Base-by-base conservation (phyloP, 257 asterid genomes). In the Voacanga thouarsii region DNA sequence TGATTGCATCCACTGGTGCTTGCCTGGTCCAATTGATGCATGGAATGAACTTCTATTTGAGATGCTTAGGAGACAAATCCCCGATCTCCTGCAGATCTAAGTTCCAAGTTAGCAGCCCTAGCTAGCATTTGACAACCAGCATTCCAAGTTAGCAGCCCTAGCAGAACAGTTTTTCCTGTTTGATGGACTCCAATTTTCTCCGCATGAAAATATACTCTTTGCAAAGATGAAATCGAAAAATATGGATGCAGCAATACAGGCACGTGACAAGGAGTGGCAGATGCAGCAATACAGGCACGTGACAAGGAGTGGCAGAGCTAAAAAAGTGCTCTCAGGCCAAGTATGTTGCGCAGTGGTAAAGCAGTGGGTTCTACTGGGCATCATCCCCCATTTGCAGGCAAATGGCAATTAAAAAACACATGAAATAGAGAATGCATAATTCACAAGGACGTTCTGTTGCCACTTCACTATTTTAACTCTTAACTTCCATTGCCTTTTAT, bases 1-100 rank as follows among this genome's bases (percentile, higher is more conserved):
- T 66, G 94, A 89, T 44, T 89, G 92, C 73, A 71, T 87, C 7
- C 92, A 85, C 50, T 89, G 90, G 90, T 87, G 90, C 68, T 60
- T 85, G 71, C 92, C 90, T 1, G 92, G 92, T 16, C 89, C 91
- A 0, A 79, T 87, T 49, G 91, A 89, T 78, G 28, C 78, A 0
- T 87, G 91, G 92, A 87, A 83, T 14, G 79, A 87, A 12, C 59
- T 89, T 53, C 66, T 87, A 75, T 72, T 80, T 51, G 86, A 82
- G 71, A 57, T 78, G 72, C 77, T 83, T 33, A 65, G 24, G 53
- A 71, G 41, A 39, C 74, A 61, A 45, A 72, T 47, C 55, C 74
- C 23, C 37, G 14, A 18, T 14, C 69, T 41, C 75, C 45, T 16
- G 7, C 44, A 30, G 67, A n/a, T 24, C 74, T 24, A 7, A 12